phyloP scores from a whole-genome alignment of 106 monocot genomes.

The Allium fistulosum region DNA sequence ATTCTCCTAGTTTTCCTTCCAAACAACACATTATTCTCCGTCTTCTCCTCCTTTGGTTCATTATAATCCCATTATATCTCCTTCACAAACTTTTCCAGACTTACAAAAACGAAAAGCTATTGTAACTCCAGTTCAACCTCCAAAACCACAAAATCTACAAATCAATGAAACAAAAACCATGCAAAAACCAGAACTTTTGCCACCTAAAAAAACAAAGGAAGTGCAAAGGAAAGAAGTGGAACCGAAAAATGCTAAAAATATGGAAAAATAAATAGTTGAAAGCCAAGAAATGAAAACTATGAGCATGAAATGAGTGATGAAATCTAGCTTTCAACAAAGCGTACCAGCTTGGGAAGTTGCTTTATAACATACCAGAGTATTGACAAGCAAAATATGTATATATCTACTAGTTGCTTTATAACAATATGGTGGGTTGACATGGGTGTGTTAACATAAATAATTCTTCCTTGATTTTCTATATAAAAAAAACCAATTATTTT shows the following conservation, averaged over 20 bases:
- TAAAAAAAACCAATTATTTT: too few species aligned
- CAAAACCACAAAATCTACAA: background rate
- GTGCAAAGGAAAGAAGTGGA: constrained; percentile 8
- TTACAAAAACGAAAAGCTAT: background rate
- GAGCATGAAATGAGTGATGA: constrained; percentile 52
- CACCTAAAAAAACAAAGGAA: background rate
- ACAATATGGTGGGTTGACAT: too few species aligned
- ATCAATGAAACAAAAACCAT: too few species aligned
- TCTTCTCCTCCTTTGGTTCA: background rate
- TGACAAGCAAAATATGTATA: too few species aligned
- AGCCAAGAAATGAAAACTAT: too few species aligned
- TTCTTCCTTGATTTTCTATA: too few species aligned
- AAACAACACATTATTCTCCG: background rate
- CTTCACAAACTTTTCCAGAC: background rate
- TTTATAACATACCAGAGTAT: too few species aligned
- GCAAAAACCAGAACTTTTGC: background rate
- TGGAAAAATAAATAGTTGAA: too few species aligned
- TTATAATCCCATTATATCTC: background rate
- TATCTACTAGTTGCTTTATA: too few species aligned
- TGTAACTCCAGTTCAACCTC: background rate
- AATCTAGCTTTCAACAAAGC: constrained; percentile 4
- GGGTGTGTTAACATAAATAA: too few species aligned
- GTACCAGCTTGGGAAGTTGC: too few species aligned
- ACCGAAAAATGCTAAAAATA: constrained; percentile 1
- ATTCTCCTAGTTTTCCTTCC: background rate